Conservation (phyloP, 305 asterid genomes). For the Rubia occidens region DNA sequence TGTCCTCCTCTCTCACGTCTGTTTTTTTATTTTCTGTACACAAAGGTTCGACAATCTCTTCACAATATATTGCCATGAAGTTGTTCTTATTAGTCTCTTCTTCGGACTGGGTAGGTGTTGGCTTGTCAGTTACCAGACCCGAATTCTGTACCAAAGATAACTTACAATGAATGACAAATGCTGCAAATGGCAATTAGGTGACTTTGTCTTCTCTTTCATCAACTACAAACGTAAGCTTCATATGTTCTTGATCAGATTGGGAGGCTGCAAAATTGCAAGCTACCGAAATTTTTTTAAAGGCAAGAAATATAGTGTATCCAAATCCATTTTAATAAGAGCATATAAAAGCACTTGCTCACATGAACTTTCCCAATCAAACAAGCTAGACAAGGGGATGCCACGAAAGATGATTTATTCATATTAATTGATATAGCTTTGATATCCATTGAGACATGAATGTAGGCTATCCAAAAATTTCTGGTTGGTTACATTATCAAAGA, state of each 20-base stretch:
- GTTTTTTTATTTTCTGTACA: neutral
- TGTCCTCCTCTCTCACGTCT: neutral
- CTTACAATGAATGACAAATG: neutral
- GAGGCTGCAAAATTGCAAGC: neutral
- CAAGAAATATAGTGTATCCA: neutral
- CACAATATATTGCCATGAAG: neutral
- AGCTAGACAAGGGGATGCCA: neutral
- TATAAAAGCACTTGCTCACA: neutral
- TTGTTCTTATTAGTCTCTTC: slow-evolving; percentile 1
- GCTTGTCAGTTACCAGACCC: slow-evolving; percentile 4
- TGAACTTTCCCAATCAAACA: neutral
- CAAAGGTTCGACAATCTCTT: neutral
- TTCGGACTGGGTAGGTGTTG: neutral
- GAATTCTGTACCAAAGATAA: neutral
- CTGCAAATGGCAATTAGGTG: neutral
- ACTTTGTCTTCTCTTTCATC: neutral
- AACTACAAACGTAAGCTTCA: neutral
- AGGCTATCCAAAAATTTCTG: neutral
- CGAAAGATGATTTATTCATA: neutral
- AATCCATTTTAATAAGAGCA: neutral
- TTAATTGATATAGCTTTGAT: neutral
- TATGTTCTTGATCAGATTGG: neutral
- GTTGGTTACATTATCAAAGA: neutral
- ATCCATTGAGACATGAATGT: neutral
- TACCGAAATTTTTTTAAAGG: neutral